phyloP scores from a whole-genome alignment of 495 filamentous ascomycete species.

The Hypomontagnella monticulosa region DNA sequence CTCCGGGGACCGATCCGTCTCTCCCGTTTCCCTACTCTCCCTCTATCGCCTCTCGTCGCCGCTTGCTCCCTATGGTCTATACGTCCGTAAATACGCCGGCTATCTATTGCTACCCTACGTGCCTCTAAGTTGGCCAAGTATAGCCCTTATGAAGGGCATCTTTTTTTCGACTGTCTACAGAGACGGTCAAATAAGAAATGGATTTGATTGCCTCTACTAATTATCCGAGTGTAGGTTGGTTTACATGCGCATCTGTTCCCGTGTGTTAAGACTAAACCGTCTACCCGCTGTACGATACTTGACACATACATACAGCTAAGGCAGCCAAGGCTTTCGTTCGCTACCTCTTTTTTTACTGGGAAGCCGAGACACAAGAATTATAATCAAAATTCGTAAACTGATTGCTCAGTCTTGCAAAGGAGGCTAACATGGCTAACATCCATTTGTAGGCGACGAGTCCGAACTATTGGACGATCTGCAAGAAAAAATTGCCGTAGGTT shows the following conservation, averaged over 20 bases:
- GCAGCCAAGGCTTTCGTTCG: slow-evolving; percentile 5
- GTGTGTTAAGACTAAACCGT: slow-evolving; percentile 17
- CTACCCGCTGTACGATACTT: slow-evolving; percentile 27
- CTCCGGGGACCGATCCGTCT: slow-evolving; percentile 13
- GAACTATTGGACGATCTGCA: slow-evolving; percentile 43
- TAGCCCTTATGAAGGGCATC: not conserved
- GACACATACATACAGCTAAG: not conserved
- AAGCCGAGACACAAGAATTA: slow-evolving; percentile 21
- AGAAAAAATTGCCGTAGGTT: slow-evolving; percentile 26
- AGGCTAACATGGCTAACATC: slow-evolving; percentile 25
- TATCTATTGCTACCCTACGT: not conserved
- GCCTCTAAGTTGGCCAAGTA: not conserved
- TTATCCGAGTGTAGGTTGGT: not conserved
- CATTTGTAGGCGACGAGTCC: slow-evolving; percentile 23
- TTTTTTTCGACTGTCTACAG: not conserved
- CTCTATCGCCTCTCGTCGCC: slow-evolving; percentile 15
- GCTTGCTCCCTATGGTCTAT: slow-evolving; percentile 8
- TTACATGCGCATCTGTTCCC: slow-evolving; percentile 20
- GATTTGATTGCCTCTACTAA: slow-evolving; percentile 1
- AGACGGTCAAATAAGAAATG: slow-evolving; percentile 12
- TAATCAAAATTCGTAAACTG: slow-evolving; percentile 12
- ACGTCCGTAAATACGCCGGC: not conserved
- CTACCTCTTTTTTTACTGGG: slow-evolving; percentile 14
- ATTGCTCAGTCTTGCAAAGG: slow-evolving; percentile 32
- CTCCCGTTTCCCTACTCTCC: slow-evolving; percentile 2